Conservation (phyloP, 169 alveolate genomes). For the Plasmodium cynomolgi region DNA sequence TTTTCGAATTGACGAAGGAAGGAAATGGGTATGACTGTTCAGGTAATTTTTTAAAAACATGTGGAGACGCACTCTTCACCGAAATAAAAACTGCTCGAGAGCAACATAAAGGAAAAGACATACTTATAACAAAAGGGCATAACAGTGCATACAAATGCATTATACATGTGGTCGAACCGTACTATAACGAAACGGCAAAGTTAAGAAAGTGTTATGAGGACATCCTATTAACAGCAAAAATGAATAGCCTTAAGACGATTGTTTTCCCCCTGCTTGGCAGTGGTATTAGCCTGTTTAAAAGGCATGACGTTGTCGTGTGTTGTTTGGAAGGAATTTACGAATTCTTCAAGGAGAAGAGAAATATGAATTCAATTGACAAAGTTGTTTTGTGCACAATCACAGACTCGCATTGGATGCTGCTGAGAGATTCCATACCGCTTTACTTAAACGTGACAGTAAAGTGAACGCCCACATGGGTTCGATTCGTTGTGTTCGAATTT, state of each 20-base stretch:
- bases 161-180: slow-evolving; percentile 73
- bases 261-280: slow-evolving; percentile 75
- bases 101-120: slow-evolving; percentile 39
- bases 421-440: slow-evolving; percentile 55
- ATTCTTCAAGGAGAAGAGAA: slow-evolving; percentile 48
- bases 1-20: slow-evolving; percentile 56
- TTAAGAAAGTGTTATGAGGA: slow-evolving; percentile 64
- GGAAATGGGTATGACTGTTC: slow-evolving; percentile 77
- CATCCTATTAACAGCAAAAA: slow-evolving; percentile 42
- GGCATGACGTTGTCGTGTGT: slow-evolving; percentile 69
- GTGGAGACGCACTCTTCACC: slow-evolving; percentile 49
- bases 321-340: slow-evolving; percentile 74
- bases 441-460: slow-evolving; percentile 22
- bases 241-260: slow-evolving; percentile 40
- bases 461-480: not conserved
- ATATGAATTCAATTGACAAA: slow-evolving; percentile 67
- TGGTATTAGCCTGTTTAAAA: slow-evolving; percentile 72
- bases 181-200: slow-evolving; percentile 59
- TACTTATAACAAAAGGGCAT: slow-evolving; percentile 69
- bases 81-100: slow-evolving; percentile 46
- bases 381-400: slow-evolving; percentile 43
- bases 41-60: slow-evolving; percentile 70
- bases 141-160: slow-evolving; percentile 61
- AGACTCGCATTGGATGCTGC: slow-evolving; percentile 71
- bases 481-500: not conserved